Evolutionary conservation across 257 asterid species (phyloP), one percentile per base, ranked within the genome.

Genomic region (Fraxinus cuspidata): DNA sequence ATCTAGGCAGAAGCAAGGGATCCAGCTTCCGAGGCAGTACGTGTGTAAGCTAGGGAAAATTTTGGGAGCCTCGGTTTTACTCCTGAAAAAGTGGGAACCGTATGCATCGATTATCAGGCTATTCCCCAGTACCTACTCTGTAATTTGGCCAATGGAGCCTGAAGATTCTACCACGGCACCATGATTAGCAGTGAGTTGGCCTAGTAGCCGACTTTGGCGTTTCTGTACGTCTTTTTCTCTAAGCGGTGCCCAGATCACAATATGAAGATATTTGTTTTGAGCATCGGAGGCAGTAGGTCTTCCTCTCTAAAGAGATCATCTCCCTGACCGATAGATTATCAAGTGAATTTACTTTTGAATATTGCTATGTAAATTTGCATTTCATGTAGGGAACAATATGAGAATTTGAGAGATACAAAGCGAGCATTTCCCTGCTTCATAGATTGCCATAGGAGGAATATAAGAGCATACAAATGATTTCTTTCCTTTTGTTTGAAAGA

Each of bases 291-390:
- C 79, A 51, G 63, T 77, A 35, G 71, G 75, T 64, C 74, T 80
- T 23, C 77, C 29, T 81, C 86, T 84, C 81, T 21, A 81, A 84
- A 84, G 86, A 78, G 88, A 77, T 80, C 0, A 40, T 75, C 75
- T n/a, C 71, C 65, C 65, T 64, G 44, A 72, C 60, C 81, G 2
- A 4, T 56, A 56, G 68, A 25, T 60, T 60, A 23, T 21, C 6
- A 21, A 21, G 27, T 58, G 15, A 58, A 58, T 7, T 7, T 21
- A 58, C 66, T 58, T 19, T 2, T 60, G 32, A 23, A 71, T 34
- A 53, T 23, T 78, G 23, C 67, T 60, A 70, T 73, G 85, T 75
- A 77, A 65, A 75, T 78, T 73, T 67, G 60, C 47, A n/a, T 82
- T 67, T 73, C 68, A 21, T 58, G 80, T 74, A 42, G 78, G 74